Conservation (phyloP, 192 early-diverging fungal species). For the Umbelopsis sp. region DNA sequence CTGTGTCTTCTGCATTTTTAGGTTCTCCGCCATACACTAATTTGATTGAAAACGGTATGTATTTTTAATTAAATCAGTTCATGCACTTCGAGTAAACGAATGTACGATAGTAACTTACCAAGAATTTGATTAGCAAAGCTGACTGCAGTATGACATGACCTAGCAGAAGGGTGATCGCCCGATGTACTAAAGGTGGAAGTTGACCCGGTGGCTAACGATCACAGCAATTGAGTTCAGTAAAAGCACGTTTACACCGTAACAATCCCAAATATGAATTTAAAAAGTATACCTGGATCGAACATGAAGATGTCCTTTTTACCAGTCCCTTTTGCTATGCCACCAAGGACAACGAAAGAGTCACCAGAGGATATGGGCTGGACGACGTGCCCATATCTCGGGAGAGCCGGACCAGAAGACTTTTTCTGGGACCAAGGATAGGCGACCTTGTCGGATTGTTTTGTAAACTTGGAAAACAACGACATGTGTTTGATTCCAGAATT, state of each 20-base stretch:
- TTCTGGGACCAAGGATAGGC: constrained; percentile 37
- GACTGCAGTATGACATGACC: neutral
- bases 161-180: neutral
- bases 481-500: constrained; percentile 19
- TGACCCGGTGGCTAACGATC: neutral
- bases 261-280: too few relatives aligned
- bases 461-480: constrained; percentile 36
- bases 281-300: constrained; percentile 29
- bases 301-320: constrained; percentile 32
- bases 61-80: neutral
- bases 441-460: constrained; percentile 29
- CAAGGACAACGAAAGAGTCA: constrained; percentile 23
- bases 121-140: constrained; percentile 11
- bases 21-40: constrained; percentile 46
- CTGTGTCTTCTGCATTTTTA: constrained; percentile 27
- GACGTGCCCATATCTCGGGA: constrained; percentile 32
- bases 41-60: neutral
- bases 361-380: constrained; percentile 7
- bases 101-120: neutral
- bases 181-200: neutral
- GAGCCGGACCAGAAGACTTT: constrained; percentile 17
- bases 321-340: constrained; percentile 27
- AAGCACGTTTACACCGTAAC: neutral
- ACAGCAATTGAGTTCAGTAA: neutral
- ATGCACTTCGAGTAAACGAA: neutral